Conservation (phyloP, 257 asterid species). For the Mentha longifolia region DNA sequence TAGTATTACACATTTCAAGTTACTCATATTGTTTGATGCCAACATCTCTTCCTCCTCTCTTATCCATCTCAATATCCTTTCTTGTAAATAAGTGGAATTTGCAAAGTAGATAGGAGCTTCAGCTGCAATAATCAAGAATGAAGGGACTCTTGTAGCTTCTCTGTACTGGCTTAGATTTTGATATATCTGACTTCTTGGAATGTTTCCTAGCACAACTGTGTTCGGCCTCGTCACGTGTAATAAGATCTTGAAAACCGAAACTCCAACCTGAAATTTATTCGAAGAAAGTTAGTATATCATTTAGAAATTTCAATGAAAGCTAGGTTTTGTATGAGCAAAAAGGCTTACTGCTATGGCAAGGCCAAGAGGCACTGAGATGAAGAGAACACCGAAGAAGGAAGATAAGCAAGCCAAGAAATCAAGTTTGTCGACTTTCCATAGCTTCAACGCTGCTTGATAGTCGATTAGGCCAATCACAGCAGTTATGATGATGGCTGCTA, state of each 20-base stretch:
- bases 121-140: slow-evolving; percentile 65
- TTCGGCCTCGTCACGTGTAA: slow-evolving; percentile 94
- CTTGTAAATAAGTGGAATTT: slow-evolving; percentile 82
- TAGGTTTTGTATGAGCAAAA: neutral
- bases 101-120: slow-evolving; percentile 94
- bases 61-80: slow-evolving; percentile 83
- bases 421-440: slow-evolving; percentile 95
- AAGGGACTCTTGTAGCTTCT: slow-evolving; percentile 73
- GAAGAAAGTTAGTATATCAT: neutral
- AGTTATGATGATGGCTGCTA: slow-evolving; percentile 88
- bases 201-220: slow-evolving; percentile 67
- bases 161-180: slow-evolving; percentile 67
- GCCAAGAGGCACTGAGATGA: slow-evolving; percentile 94
- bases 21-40: slow-evolving; percentile 46
- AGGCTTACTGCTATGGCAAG: slow-evolving; percentile 87
- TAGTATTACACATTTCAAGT: slow-evolving; percentile 72
- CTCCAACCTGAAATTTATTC: slow-evolving; percentile 64
- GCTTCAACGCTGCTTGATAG: slow-evolving; percentile 63
- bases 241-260: slow-evolving; percentile 89
- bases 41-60: slow-evolving; percentile 93
- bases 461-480: slow-evolving; percentile 93
- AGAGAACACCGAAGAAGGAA: slow-evolving; percentile 89
- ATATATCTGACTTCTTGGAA: slow-evolving; percentile 83
- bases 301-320: neutral
- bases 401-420: slow-evolving; percentile 86